phyloP scores from a whole-genome alignment of 768 basidiomycete species.

The Serendipita vermifera region DNA sequence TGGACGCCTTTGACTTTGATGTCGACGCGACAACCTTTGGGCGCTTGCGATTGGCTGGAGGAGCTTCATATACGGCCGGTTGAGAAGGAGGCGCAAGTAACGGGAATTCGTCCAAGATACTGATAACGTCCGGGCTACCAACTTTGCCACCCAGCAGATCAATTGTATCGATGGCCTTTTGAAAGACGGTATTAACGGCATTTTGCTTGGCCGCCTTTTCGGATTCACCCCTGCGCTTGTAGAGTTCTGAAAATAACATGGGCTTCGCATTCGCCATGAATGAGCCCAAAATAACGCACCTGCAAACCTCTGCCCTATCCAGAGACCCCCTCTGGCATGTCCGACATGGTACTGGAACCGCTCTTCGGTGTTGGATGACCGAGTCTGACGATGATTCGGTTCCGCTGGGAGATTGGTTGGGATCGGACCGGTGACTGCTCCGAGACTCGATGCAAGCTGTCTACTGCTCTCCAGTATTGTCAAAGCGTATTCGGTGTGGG shows the following conservation, averaged over 20 bases:
- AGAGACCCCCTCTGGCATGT: conserved; percentile 51
- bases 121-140: too few relatives aligned
- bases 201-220: conserved; percentile 35
- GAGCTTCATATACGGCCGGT: too few relatives aligned
- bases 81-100: too few relatives aligned
- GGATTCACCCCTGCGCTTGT: conserved; percentile 42
- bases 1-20: too few relatives aligned
- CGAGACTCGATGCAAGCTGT: conserved; percentile 58
- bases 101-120: too few relatives aligned
- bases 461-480: conserved; percentile 54
- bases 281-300: conserved; percentile 30
- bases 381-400: too few relatives aligned
- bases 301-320: conserved; percentile 58
- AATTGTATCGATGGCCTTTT: not conserved
- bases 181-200: conserved; percentile 27
- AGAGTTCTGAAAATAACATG: conserved; percentile 34
- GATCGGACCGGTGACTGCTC: conserved; percentile 35
- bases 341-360: conserved; percentile 27
- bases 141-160: too few relatives aligned
- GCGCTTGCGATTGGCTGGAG: too few relatives aligned
- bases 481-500: conserved; percentile 53
- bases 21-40: too few relatives aligned
- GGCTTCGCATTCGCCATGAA: not conserved
- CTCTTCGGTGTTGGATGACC: not conserved
- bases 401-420: not conserved